These are phyloP conservation scores for Pseudozyma thailandica DNA, from an alignment of 1,284 basidiomycete genomes.

Conservation along the genomic window DNA sequence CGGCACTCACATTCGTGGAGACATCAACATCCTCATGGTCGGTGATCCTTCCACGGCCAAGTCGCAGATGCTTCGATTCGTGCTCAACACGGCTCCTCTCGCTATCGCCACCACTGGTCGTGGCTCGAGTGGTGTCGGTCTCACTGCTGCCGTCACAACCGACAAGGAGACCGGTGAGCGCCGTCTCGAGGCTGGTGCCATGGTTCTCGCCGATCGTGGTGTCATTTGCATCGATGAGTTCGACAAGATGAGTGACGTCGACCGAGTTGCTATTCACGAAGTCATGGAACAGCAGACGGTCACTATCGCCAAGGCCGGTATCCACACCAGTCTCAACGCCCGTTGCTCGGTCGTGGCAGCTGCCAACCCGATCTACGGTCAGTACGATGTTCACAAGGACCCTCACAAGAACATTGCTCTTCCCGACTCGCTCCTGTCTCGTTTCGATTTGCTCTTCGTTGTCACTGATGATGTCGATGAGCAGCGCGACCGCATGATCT, in stretches of 20 bases:
- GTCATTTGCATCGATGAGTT: conserved; percentile 99
- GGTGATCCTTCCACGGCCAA: conserved; percentile 98
- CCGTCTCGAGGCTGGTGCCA: conserved; percentile 94
- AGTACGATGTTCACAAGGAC: conserved; percentile 99
- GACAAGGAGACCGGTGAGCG: conserved; percentile 96
- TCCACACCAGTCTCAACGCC: conserved; percentile 97
- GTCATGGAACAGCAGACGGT: conserved; percentile 99
- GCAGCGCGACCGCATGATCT: conserved; percentile 89
- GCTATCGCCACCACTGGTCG: conserved; percentile 98
- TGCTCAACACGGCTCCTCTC: conserved; percentile 92
- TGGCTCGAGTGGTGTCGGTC: conserved; percentile 96
- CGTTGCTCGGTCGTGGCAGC: conserved; percentile 97
- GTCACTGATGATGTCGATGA: conserved; percentile 99
- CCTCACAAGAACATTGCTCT: conserved; percentile 98
- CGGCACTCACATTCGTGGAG: conserved; percentile 97
- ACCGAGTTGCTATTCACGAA: conserved; percentile 99
- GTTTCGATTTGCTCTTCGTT: conserved; percentile 98
- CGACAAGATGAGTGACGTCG: conserved; percentile 99
- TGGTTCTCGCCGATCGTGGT: conserved; percentile 99
- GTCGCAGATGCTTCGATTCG: conserved; percentile 94
- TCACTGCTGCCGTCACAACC: conserved; percentile 98
- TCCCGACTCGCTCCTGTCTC: conserved; percentile 95
- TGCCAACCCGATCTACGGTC: conserved; percentile 98
- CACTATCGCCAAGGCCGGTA: conserved; percentile 98
- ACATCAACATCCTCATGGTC: conserved; percentile 99